A percentile compares a stretch with the other conserved stretches of the same genome.
These are phyloP conservation scores for Nicotiana noctiflora DNA, from an alignment of 257 asterid genomes.

Conservation along the genomic window DNA sequence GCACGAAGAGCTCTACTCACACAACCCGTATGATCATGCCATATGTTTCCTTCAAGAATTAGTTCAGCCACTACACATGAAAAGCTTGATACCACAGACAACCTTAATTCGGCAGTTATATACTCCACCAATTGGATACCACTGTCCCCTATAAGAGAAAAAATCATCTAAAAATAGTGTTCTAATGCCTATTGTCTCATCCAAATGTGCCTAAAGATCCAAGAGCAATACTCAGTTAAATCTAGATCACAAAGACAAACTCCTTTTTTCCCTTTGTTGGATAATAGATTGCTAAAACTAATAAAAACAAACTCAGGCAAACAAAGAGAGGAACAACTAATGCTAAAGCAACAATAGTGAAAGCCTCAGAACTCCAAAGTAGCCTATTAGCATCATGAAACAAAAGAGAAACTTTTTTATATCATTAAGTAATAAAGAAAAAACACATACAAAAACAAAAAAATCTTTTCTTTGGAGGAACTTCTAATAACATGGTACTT, in stretches of 20 bases:
- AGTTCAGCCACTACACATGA: neutral
- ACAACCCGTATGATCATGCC: slow-evolving; percentile 4
- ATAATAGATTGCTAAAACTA: neutral
- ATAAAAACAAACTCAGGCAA: neutral
- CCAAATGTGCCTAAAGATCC: neutral
- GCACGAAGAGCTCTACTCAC: neutral
- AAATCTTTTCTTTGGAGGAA: neutral
- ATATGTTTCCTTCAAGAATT: slow-evolving; percentile 8
- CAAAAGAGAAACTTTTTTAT: neutral
- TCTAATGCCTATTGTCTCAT: neutral
- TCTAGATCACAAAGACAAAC: neutral
- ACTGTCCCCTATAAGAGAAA: neutral
- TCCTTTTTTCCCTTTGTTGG: neutral
- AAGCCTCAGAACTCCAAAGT: neutral
- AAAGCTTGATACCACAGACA: neutral
- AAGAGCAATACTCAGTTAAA: neutral
- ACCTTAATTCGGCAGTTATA: neutral
- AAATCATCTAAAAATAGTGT: neutral
- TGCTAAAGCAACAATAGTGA: neutral
- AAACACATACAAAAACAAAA: neutral
- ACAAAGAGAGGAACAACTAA: neutral
- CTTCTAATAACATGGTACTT: neutral
- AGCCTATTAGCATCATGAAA: neutral
- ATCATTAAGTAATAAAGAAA: neutral
- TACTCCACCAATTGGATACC: neutral